These are phyloP conservation scores for Cladobotryum protrusum DNA, from an alignment of 2,329 filamentous ascomycete genomes.

Conservation along the genomic window DNA sequence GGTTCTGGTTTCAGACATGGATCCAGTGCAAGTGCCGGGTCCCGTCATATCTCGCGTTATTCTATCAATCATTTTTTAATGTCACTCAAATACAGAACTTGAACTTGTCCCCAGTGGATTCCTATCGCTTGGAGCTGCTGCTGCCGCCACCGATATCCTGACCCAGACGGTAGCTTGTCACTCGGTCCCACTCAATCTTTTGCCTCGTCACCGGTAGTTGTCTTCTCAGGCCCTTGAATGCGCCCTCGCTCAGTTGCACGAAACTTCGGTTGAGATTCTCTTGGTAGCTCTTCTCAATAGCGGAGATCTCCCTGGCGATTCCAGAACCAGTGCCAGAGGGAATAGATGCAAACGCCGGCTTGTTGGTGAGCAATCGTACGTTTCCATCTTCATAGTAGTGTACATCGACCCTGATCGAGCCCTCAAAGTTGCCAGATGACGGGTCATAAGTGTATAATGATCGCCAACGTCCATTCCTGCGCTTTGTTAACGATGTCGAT, in stretches of 20 bases:
- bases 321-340: constrained; percentile 58
- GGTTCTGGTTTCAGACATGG: no score
- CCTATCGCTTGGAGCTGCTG: constrained; percentile 51
- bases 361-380: constrained; percentile 85
- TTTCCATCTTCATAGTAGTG: constrained; percentile 99
- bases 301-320: constrained; percentile 71
- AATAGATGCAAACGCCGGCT: constrained; percentile 60
- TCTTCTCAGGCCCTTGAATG: constrained; percentile 87
- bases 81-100: constrained; percentile 3
- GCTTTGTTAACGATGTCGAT: constrained; percentile 14
- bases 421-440: constrained; percentile 60
- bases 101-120: no score
- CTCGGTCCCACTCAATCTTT: constrained; percentile 99
- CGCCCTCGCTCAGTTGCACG: constrained; percentile 79
- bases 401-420: constrained; percentile 85
- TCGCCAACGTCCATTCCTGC: constrained; percentile 92
- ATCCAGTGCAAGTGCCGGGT: not conserved
- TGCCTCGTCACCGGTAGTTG: constrained; percentile 95
- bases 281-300: constrained; percentile 85
- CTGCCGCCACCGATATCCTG: constrained; percentile 71
- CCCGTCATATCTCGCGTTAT: constrained; percentile 8
- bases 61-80: constrained; percentile 5
- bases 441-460: constrained; percentile 77
- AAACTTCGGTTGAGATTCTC: constrained; percentile 93
- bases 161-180: constrained; percentile 81